These are phyloP conservation scores for Colletotrichum navitas DNA, from an alignment of 2,329 filamentous ascomycete species.

Conservation along the genomic window DNA sequence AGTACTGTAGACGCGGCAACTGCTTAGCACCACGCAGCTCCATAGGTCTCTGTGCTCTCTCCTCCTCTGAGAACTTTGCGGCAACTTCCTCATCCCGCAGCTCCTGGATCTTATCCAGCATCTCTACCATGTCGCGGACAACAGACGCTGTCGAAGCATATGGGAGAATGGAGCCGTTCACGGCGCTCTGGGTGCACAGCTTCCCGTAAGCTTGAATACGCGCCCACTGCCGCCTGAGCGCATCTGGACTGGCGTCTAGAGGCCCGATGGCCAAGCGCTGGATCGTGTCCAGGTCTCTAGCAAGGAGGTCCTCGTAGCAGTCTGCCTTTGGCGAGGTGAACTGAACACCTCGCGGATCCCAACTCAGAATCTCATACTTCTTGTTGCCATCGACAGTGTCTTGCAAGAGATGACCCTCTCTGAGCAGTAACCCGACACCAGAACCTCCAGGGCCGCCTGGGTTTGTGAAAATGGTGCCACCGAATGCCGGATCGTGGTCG, in stretches of 20 bases:
- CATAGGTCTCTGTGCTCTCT: background rate
- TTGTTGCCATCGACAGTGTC: conserved; percentile 45
- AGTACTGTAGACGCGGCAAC: conserved; percentile 56
- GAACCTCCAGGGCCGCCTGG: conserved; percentile 60
- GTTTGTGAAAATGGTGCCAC: conserved; percentile 58
- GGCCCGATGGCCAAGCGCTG: conserved; percentile 50
- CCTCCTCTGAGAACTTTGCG: background rate
- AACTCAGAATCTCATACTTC: conserved; percentile 58
- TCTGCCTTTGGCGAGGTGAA: conserved; percentile 53
- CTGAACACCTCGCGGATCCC: conserved; percentile 59
- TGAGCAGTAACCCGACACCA: conserved; percentile 51
- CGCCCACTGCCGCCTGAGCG: conserved; percentile 30
- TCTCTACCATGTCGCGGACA: conserved; percentile 59
- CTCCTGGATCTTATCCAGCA: conserved; percentile 57
- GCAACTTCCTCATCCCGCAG: conserved; percentile 43
- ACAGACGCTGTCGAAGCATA: conserved; percentile 55
- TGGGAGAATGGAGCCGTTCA: conserved; percentile 48
- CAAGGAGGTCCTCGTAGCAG: conserved; percentile 53
- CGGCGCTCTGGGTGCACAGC: conserved; percentile 47
- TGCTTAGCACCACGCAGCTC: conserved; percentile 16
- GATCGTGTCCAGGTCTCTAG: conserved; percentile 48
- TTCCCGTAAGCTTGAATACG: conserved; percentile 45
- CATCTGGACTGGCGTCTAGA: conserved; percentile 40
- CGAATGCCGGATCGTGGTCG: conserved; percentile 54
- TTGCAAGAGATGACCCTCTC: conserved; percentile 44